Base-by-base conservation (phyloP, 2,329 filamentous ascomycete species). In the Colletotrichum somersetense region DNA sequence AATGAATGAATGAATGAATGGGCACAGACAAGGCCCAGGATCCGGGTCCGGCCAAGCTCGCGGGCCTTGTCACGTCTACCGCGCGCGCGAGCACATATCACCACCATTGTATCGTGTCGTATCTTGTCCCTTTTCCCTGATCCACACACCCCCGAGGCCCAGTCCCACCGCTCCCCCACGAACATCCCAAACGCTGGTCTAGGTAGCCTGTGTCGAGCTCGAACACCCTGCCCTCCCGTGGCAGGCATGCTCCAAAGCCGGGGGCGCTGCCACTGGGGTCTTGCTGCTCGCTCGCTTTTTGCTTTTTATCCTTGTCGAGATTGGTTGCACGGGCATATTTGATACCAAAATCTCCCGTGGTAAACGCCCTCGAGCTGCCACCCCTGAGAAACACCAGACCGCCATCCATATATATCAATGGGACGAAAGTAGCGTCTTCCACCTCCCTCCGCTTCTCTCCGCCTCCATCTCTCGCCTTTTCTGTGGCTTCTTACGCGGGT, bases 151-250 rank as follows among this genome's bases (percentile, higher is more conserved):
- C 33, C 46, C 18, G 16, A 33, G 55, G 44, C 38, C 46, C 63
- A 57, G 40, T 62, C 46, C 46, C 38, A n/a, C 23, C 14, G 23
- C 38, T n/a, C 62, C 66, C 65, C 69, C 46, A 66, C 66, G 69
- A 69, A 59, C 55, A 69, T 65, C 70, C 70, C 70, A 72, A 72
- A 72, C 66, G 40, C 70, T 64, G 69, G 65, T 61, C 52, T 50
- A 69, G 55, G 52, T 44, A 71, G 69, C 52, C 64, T n/a, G 55
- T 42, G 53, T 59, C 59, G 59, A 59, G 69, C 69, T 69, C 66
- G 66, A 72, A 64, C 66, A 64, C 66, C 66, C 65, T 50, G 57
- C 58, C 53, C 44, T 70, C 59, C 59, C 59, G 66, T 59, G 20
- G 61, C 66, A 61, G 30, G 46, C 70, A 70, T 72, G 70, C 70